phyloP scores from a whole-genome alignment of 2,329 filamentous ascomycete genomes.

The Epichloe uncinata region DNA sequence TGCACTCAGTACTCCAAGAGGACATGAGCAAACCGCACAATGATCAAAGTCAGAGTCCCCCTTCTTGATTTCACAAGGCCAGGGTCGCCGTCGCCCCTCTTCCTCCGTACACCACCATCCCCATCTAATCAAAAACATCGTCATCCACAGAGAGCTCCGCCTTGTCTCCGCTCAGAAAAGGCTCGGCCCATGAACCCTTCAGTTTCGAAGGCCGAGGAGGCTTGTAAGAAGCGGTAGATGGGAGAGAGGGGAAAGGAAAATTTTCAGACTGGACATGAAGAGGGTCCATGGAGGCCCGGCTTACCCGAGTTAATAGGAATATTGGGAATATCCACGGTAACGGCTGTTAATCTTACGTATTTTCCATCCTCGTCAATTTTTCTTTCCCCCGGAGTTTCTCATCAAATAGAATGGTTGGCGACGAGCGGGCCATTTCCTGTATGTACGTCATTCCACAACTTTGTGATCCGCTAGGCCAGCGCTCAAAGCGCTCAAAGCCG shows the following conservation, averaged over 20 bases:
- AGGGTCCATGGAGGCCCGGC: background rate
- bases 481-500: no score
- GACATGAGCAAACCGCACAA: background rate
- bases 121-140: slow-evolving; percentile 2
- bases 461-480: no score
- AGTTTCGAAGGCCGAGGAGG: background rate
- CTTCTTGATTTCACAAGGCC: no score
- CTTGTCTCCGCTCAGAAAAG: slow-evolving; percentile 1
- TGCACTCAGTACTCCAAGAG: no score
- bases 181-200: background rate
- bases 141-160: slow-evolving; percentile 4
- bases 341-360: background rate
- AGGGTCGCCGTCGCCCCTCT: background rate
- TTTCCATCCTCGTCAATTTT: background rate
- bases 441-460: no score
- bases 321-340: background rate
- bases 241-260: background rate
- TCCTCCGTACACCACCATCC: background rate
- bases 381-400: background rate
- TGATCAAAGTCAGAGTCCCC: background rate
- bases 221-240: background rate
- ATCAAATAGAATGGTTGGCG: no score
- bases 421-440: no score
- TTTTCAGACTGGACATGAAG: background rate
- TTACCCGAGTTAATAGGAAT: background rate